These are phyloP conservation scores for Solioccasus polychromus DNA, from an alignment of 768 basidiomycete species.

Conservation along the genomic window DNA sequence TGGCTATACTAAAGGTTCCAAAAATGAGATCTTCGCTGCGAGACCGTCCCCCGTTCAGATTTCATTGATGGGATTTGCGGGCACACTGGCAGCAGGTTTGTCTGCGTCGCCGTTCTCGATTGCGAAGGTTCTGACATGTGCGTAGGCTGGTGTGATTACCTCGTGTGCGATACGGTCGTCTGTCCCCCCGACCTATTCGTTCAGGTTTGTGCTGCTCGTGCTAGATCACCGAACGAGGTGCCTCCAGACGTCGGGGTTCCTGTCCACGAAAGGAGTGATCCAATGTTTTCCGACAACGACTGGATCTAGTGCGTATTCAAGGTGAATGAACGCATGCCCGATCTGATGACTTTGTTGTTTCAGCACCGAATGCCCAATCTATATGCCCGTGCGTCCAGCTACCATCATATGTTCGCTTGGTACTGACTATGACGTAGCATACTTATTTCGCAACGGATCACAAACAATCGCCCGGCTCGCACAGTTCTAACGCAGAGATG, in stretches of 20 bases:
- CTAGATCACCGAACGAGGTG: constrained; percentile 1
- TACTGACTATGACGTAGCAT: constrained; percentile 30
- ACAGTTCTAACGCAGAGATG: constrained; percentile 9
- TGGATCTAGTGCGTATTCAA: constrained; percentile 44
- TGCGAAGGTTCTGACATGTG: not conserved
- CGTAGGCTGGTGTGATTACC: constrained; percentile 48
- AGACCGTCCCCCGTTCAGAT: constrained; percentile 48
- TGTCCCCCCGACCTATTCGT: constrained; percentile 41
- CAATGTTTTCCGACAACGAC: constrained; percentile 33
- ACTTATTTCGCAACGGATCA: constrained; percentile 51
- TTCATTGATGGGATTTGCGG: constrained; percentile 50
- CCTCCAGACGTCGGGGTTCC: constrained; percentile 29
- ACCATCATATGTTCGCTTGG: not conserved
- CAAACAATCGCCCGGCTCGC: constrained; percentile 39
- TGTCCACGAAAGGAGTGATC: constrained; percentile 39
- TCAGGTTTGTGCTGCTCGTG: constrained; percentile 27
- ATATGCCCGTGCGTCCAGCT: constrained; percentile 39
- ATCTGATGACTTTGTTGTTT: constrained; percentile 5
- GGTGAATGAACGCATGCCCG: not conserved
- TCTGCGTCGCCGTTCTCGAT: not conserved
- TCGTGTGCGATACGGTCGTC: constrained; percentile 42
- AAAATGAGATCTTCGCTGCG: constrained; percentile 51
- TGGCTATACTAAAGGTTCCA: constrained; percentile 51
- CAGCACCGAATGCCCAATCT: constrained; percentile 44
- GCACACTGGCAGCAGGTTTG: constrained; percentile 41